A percentile compares a stretch with the other conserved stretches of the same genome.
Evolutionary conservation across 2,329 filamentous ascomycete species (phyloP).

Genomic region (Coniochaeta prunicola): DNA sequence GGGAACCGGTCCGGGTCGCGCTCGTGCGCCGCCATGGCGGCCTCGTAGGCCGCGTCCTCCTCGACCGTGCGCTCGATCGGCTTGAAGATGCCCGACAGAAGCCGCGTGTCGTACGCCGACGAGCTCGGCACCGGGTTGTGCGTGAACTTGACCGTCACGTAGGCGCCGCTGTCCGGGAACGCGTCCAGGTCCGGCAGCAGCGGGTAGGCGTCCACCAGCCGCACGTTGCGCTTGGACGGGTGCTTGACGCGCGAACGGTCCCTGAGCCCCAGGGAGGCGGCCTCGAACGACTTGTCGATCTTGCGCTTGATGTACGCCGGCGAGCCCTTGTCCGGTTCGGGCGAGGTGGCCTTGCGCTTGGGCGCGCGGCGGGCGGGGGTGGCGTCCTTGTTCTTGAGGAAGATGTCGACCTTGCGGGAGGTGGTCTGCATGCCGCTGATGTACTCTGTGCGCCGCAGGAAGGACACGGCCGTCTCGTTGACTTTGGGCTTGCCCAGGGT

Average conservation of each 20-base stretch:
- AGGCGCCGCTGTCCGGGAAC: slow-evolving; percentile 64
- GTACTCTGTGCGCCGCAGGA: slow-evolving; percentile 93
- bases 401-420: slow-evolving; percentile 33
- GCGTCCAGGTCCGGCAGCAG: slow-evolving; percentile 59
- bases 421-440: slow-evolving; percentile 58
- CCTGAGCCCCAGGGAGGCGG: slow-evolving; percentile 45
- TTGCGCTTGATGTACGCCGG: slow-evolving; percentile 60
- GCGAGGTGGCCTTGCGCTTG: slow-evolving; percentile 39
- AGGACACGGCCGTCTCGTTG: slow-evolving; percentile 74
- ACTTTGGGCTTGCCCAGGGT: slow-evolving; percentile 78
- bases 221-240: slow-evolving; percentile 50
- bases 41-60: slow-evolving; percentile 44
- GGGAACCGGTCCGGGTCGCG: slow-evolving; percentile 49
- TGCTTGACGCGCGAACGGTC: slow-evolving; percentile 48
- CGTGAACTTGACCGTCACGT: slow-evolving; percentile 62
- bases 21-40: slow-evolving; percentile 45
- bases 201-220: slow-evolving; percentile 52
- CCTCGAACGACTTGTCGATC: slow-evolving; percentile 56
- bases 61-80: slow-evolving; percentile 49
- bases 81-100: slow-evolving; percentile 54
- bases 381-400: slow-evolving; percentile 11
- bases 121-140: slow-evolving; percentile 53
- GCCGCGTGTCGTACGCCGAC: slow-evolving; percentile 49
- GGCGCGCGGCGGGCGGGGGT: slow-evolving; percentile 29
- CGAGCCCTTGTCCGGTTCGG: slow-evolving; percentile 52